phyloP scores from a whole-genome alignment of 1,139 yeast genomes.

The Magnusiomyces tetraspermus region DNA sequence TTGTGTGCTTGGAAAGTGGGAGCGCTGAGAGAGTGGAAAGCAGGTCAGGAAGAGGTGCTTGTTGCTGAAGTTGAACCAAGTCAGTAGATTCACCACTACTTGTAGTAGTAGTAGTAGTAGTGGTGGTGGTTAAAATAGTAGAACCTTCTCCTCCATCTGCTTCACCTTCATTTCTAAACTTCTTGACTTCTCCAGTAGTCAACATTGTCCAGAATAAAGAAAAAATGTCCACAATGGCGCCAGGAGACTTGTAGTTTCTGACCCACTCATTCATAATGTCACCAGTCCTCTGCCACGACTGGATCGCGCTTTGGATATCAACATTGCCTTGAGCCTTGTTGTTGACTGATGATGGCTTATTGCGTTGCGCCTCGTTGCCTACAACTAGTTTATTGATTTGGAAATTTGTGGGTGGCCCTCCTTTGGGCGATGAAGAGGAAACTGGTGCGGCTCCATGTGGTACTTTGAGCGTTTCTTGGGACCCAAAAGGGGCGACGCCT shows the following conservation, averaged over 20 bases:
- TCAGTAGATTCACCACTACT: too few species aligned
- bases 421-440: too few species aligned
- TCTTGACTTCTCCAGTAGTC: slow-evolving; percentile 21
- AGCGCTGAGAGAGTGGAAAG: background rate
- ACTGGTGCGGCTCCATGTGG: too few species aligned
- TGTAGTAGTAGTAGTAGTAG: too few species aligned
- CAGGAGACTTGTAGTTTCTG: slow-evolving; percentile 6
- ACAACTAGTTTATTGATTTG: background rate
- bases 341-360: slow-evolving; percentile 13
- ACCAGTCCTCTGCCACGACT: slow-evolving; percentile 27
- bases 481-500: too few species aligned
- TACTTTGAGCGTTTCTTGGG: too few species aligned
- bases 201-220: slow-evolving; percentile 23
- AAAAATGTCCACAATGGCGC: slow-evolving; percentile 13
- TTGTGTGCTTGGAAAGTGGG: background rate
- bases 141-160: background rate
- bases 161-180: background rate
- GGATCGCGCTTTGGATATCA: slow-evolving; percentile 21
- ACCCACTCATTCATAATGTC: slow-evolving; percentile 18
- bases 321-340: slow-evolving; percentile 25
- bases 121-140: too few species aligned
- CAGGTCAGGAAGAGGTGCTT: too few species aligned
- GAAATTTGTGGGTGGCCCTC: too few species aligned
- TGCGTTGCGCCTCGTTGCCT: background rate
- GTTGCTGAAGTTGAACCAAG: too few species aligned